Evolutionary conservation across 768 basidiomycete genomes (phyloP), one percentile per base, ranked within the genome.

Genomic region (Macrolepiota dolichaula): DNA sequence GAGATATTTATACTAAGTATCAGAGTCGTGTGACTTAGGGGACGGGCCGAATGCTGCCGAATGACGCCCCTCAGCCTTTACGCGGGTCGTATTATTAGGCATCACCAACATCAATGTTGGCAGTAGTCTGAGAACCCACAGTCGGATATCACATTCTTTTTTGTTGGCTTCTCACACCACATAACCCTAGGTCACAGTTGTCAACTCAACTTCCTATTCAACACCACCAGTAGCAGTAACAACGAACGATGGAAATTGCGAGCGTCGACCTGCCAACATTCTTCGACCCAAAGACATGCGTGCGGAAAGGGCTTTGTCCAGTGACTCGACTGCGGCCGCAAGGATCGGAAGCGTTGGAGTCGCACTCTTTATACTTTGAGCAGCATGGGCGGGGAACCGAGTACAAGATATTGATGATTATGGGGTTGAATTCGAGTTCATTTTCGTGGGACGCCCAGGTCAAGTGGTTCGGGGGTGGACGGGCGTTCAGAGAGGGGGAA

Each of bases 321-420:
- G 85, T 92, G 15, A 85, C 85, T 1, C 67, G 76, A 29, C 73
- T 85, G 4, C 77, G 77, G 27, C 72, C 76, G 15, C 79, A 83
- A 65, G 75, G 71, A n/a, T 71, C 71, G 2, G 73, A 78, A 54
- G 71, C 79, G 0, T 62, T 86, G 2, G 83, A 89, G 67, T 86
- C 82, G 53, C 89, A 91, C 67, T 89, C 88, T 0, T 75, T 93
- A 1, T 94, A 93, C 71, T 93, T 81, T 63, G 90, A 92, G 70
- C 81, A 86, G 42, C 92, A 94, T 70, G 92, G 59, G 11, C 62
- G 64, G 3, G 87, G 87, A 0, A 79, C 80, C 10, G 77, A 80
- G 62, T 69, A 66, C 62, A 91, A 90, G 67, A 70, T 93, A 17
- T 68, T 93, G 1, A 84, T 92, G 65, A 85, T 94, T 65, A 92